A percentile compares a stretch with the other conserved stretches of the same genome.
Conservation (phyloP, 2,329 filamentous ascomycete genomes). For the Cytospora leucostoma region DNA sequence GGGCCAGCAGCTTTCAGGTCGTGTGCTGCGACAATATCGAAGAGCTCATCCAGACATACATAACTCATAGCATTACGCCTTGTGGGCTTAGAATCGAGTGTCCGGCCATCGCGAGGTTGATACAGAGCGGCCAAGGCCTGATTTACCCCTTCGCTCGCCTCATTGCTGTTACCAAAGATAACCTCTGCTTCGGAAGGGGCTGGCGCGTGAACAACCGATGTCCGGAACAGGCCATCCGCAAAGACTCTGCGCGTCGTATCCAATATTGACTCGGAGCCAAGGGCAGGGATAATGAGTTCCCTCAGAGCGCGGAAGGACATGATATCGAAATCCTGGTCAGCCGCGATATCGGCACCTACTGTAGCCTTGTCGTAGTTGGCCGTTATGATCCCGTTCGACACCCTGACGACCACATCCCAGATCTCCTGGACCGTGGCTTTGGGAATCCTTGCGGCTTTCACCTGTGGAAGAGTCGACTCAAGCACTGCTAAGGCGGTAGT, state of each 20-base stretch:
- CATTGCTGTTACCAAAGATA: slow-evolving; percentile 54
- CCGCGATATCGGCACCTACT: slow-evolving; percentile 51
- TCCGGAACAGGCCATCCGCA: slow-evolving; percentile 74
- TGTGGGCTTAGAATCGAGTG: slow-evolving; percentile 66
- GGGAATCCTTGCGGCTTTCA: slow-evolving; percentile 53
- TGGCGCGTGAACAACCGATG: slow-evolving; percentile 76
- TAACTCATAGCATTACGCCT: slow-evolving; percentile 74
- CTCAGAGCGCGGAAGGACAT: slow-evolving; percentile 68
- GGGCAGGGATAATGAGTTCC: slow-evolving; percentile 70
- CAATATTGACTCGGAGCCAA: slow-evolving; percentile 67
- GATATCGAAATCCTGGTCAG: slow-evolving; percentile 83
- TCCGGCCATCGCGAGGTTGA: slow-evolving; percentile 68
- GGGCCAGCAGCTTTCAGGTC: slow-evolving; percentile 41
- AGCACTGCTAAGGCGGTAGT: slow-evolving; percentile 69
- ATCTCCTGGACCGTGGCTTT: slow-evolving; percentile 54
- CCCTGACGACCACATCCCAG: slow-evolving; percentile 69
- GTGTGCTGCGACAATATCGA: slow-evolving; percentile 63
- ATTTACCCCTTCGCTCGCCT: slow-evolving; percentile 51
- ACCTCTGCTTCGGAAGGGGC: slow-evolving; percentile 55
- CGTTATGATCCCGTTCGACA: slow-evolving; percentile 68
- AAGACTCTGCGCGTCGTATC: slow-evolving; percentile 70
- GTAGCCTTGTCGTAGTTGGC: slow-evolving; percentile 58
- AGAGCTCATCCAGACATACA: slow-evolving; percentile 77
- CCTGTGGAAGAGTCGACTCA: slow-evolving; percentile 62
- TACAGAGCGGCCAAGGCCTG: slow-evolving; percentile 54